Evolutionary conservation across 441 rosid species (phyloP).

Genomic region (Euphorbia celastroides): DNA sequence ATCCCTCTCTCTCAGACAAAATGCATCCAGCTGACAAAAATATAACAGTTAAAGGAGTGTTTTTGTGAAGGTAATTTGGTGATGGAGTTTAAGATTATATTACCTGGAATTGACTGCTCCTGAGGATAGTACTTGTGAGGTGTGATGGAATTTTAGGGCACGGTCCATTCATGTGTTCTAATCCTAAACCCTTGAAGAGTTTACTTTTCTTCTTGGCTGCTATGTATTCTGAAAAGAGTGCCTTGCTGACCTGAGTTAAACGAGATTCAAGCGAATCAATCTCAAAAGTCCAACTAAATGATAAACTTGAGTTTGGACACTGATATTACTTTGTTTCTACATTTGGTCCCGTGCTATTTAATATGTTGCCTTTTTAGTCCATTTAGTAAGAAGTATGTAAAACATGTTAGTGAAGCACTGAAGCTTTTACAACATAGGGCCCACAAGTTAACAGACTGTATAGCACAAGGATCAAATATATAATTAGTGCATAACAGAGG

Average conservation of each 20-base stretch:
- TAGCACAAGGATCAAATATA: too few species aligned
- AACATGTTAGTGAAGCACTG: too few species aligned
- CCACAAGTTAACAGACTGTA: too few species aligned
- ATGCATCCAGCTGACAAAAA: slow-evolving; percentile 47
- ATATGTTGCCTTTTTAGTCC: too few species aligned
- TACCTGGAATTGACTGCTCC: slow-evolving; percentile 73
- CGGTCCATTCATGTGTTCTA: slow-evolving; percentile 79
- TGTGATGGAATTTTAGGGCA: slow-evolving; percentile 57
- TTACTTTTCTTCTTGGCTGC: slow-evolving; percentile 55
- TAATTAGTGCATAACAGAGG: too few species aligned
- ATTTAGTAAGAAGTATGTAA: too few species aligned
- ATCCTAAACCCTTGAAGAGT: slow-evolving; percentile 63
- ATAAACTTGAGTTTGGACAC: too few species aligned
- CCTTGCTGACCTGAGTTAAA: slow-evolving; percentile 74
- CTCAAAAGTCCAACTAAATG: too few species aligned
- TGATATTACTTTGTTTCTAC: too few species aligned
- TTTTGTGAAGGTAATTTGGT: slow-evolving; percentile 7
- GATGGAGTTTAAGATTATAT: slow-evolving; percentile 9
- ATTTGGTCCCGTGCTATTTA: too few species aligned
- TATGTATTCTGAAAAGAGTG: slow-evolving; percentile 66
- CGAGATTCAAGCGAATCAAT: neutral
- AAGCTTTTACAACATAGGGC: too few species aligned
- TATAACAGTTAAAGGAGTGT: neutral
- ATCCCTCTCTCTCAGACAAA: slow-evolving; percentile 82
- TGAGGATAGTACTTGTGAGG: slow-evolving; percentile 60